Conservation (phyloP, 2,329 filamentous ascomycete genomes). For the Ceratocystis eucalypticola region DNA sequence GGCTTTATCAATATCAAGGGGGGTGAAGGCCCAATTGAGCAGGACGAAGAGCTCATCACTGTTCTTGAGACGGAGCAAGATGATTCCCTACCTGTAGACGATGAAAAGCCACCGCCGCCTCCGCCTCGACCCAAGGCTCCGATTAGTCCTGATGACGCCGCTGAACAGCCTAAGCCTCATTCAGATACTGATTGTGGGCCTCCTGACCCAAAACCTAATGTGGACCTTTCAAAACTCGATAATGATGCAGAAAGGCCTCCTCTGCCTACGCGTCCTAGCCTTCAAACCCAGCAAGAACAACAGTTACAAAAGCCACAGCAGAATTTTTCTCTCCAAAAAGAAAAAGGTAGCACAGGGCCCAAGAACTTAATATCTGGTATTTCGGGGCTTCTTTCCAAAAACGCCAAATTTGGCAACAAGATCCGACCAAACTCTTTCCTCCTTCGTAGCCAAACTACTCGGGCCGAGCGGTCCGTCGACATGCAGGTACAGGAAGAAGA, state of each 20-base stretch:
- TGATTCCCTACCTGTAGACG: background rate
- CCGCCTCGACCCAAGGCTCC: constrained; percentile 11
- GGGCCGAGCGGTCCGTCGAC: background rate
- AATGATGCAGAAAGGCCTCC: background rate
- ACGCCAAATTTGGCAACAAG: background rate
- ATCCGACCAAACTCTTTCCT: background rate
- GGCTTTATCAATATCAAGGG: constrained; percentile 37
- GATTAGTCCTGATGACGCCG: background rate
- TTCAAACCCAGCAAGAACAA: background rate
- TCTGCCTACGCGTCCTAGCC: background rate
- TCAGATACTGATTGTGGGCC: constrained; percentile 10
- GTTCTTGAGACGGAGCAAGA: background rate
- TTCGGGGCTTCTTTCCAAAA: background rate
- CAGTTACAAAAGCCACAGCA: background rate
- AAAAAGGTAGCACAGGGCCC: background rate
- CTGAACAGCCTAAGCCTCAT: background rate
- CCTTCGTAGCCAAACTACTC: constrained; percentile 12
- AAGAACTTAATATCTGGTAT: background rate
- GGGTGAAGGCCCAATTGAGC: constrained; percentile 34
- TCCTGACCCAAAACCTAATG: background rate
- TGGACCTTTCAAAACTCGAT: background rate
- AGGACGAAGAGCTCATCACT: constrained; percentile 32
- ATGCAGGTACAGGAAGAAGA: constrained; percentile 9
- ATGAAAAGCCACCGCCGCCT: constrained; percentile 6
- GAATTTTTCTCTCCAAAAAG: background rate